Percentiles rank a stretch among this genome's conserved stretches.
These are phyloP conservation scores for Scopulariopsis brevicaulis DNA, from an alignment of 2,329 filamentous ascomycete genomes.

Conservation along the genomic window DNA sequence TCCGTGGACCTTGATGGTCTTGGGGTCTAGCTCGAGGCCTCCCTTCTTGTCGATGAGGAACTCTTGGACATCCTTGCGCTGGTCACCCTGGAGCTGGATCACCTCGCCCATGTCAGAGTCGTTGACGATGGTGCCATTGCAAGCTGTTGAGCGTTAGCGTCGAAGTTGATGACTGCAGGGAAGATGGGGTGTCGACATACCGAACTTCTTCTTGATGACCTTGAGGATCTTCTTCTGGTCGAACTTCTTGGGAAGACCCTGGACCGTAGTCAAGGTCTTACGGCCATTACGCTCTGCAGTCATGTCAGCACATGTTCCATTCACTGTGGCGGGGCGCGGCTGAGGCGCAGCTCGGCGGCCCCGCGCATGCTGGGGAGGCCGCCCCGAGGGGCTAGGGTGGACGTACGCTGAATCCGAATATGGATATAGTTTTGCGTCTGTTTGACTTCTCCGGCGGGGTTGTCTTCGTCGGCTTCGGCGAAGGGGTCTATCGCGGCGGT, in stretches of 20 bases:
- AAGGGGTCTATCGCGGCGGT: constrained; percentile 78
- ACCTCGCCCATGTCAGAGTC: constrained; percentile 97
- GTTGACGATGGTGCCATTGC: constrained; percentile 99
- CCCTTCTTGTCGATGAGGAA: constrained; percentile 95
- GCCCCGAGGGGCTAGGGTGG: neutral
- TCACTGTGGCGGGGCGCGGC: neutral
- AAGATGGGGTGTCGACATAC: constrained; percentile 32
- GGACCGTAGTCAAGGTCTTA: constrained; percentile 99
- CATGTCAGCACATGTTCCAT: constrained; percentile 24
- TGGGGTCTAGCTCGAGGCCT: constrained; percentile 84
- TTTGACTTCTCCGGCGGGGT: constrained; percentile 67
- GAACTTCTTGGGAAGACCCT: constrained; percentile 97
- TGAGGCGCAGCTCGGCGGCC: neutral
- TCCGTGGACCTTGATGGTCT: constrained; percentile 85
- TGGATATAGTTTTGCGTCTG: constrained; percentile 97
- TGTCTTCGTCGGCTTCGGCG: constrained; percentile 99
- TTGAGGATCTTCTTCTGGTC: constrained; percentile 99
- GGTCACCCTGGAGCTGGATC: constrained; percentile 98
- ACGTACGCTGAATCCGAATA: constrained; percentile 96
- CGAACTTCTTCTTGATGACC: constrained; percentile 99
- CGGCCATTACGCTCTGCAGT: constrained; percentile 95
- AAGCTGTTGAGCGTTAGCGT: constrained; percentile 43
- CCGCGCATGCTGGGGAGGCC: neutral
- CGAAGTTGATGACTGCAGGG: neutral
- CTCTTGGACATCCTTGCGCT: constrained; percentile 97